phyloP scores from a whole-genome alignment of 2,329 filamentous ascomycete species.

The Pseudonectria foliicola region DNA sequence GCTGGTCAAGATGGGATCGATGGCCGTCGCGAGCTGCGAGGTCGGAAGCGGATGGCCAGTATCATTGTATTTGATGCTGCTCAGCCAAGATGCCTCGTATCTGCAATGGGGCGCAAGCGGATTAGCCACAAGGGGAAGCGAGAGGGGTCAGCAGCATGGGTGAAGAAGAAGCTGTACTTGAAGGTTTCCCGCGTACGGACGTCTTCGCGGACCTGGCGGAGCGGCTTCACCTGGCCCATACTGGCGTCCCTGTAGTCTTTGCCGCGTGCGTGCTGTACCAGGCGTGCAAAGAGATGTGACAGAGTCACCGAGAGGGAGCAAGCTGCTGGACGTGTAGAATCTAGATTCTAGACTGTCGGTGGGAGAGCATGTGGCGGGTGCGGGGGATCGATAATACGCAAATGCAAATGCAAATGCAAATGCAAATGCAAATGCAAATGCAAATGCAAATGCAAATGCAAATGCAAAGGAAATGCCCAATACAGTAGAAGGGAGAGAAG shows the following conservation, averaged over 20 bases:
- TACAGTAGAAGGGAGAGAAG: too few species aligned
- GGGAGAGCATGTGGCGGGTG: too few species aligned
- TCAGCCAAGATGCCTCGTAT: conserved; percentile 9
- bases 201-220: conserved; percentile 16
- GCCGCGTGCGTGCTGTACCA: too few species aligned
- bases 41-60: conserved; percentile 15
- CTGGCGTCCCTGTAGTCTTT: too few species aligned
- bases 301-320: too few species aligned
- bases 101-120: neutral
- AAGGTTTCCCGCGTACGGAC: conserved; percentile 26
- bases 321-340: too few species aligned
- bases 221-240: neutral
- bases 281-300: too few species aligned
- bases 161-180: conserved; percentile 12
- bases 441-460: too few species aligned
- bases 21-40: conserved; percentile 20
- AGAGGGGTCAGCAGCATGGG: neutral
- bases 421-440: too few species aligned
- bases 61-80: conserved; percentile 15
- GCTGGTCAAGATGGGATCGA: conserved; percentile 37
- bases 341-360: too few species aligned
- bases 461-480: too few species aligned
- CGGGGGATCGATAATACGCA: neutral
- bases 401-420: too few species aligned
- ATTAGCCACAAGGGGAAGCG: neutral